Evolutionary conservation across 2,329 filamentous ascomycete species (phyloP), one percentile per base, ranked within the genome.

Genomic region (Ramularia collo-cygni): DNA sequence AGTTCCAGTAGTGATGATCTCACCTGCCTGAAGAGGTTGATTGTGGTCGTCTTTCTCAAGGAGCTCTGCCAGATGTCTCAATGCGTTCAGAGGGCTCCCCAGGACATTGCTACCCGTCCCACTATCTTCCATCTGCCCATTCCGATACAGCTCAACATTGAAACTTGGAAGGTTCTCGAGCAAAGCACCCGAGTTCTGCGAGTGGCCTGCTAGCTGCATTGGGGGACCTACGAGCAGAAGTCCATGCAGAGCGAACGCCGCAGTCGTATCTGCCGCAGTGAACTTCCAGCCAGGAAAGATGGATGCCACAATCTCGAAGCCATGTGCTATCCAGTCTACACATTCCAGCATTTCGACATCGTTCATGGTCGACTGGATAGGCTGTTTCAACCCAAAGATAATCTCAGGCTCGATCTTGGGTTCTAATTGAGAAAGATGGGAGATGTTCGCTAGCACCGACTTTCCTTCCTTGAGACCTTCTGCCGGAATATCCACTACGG

Each of bases 281-380:
- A 52, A 52, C 19, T 44, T 50, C 49, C 49, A 52, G 28, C 48
- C 46, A 7, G 49, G 49, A 28, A 36, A 52, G 18, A 52, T 37
- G 7, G 42, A 46, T n/a, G 41, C 38, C 9, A 50, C 47, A 7
- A 52, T 35, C 28, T 52, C 49, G 18, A 47, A 48, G 2, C 49
- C 49, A 37, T 52, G 47, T 4, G 47, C 35, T 14, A 50, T 38
- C 49, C 49, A 52, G 8, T 46, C 47, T 8, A 50, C 37, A 19
- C 44, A 48, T 8, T 26, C 34, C 12, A 52, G 26, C 14, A 52
- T 38, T n/a, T 50, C 47, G 16, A 46, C n/a, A 31, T 50, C 44
- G 19, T 30, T 46, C 49, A 52, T 52, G 2, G 13, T 29, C 4
- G 44, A 14, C 3, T 36, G 21, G 4, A 48, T 38, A 9, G 44